Percentiles rank a stretch among this genome's conserved stretches.
These are phyloP conservation scores for Epithele typhae DNA, from an alignment of 768 basidiomycete species.

Conservation along the genomic window DNA sequence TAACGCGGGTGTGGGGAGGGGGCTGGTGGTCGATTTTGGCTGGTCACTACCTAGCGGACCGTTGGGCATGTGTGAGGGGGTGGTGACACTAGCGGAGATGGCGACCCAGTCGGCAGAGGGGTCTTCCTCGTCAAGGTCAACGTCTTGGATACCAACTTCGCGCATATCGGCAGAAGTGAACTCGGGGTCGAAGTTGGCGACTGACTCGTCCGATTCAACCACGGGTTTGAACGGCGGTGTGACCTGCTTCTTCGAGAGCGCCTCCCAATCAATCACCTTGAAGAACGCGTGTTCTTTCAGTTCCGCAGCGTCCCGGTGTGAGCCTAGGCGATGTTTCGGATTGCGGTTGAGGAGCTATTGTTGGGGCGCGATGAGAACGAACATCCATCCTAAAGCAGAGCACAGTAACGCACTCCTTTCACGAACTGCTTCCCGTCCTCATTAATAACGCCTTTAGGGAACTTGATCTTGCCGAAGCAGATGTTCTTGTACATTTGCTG, in stretches of 20 bases:
- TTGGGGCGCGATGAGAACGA: too few species aligned
- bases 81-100: slow-evolving; percentile 31
- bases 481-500: slow-evolving; percentile 99
- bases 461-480: slow-evolving; percentile 98
- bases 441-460: slow-evolving; percentile 93
- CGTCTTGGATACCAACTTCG: slow-evolving; percentile 47
- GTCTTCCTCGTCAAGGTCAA: slow-evolving; percentile 46
- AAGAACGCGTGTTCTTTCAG: slow-evolving; percentile 97
- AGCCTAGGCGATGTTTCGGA: slow-evolving; percentile 95
- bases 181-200: slow-evolving; percentile 97
- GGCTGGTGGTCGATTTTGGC: neutral
- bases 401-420: slow-evolving; percentile 89
- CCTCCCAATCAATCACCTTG: slow-evolving; percentile 85
- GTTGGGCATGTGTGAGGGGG: slow-evolving; percentile 59
- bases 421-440: slow-evolving; percentile 99
- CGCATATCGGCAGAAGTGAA: slow-evolving; percentile 92
- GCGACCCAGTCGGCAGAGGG: slow-evolving; percentile 70
- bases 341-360: slow-evolving; percentile 91
- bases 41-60: slow-evolving; percentile 61
- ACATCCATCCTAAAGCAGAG: too few species aligned
- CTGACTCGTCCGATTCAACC: slow-evolving; percentile 97
- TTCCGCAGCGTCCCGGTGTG: slow-evolving; percentile 85
- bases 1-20: neutral
- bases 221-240: slow-evolving; percentile 97
- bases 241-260: slow-evolving; percentile 80